A percentile compares a stretch with the other conserved stretches of the same genome.
Evolutionary conservation across 2,329 filamentous ascomycete genomes (phyloP).

Genomic region (Blumeria graminis): DNA sequence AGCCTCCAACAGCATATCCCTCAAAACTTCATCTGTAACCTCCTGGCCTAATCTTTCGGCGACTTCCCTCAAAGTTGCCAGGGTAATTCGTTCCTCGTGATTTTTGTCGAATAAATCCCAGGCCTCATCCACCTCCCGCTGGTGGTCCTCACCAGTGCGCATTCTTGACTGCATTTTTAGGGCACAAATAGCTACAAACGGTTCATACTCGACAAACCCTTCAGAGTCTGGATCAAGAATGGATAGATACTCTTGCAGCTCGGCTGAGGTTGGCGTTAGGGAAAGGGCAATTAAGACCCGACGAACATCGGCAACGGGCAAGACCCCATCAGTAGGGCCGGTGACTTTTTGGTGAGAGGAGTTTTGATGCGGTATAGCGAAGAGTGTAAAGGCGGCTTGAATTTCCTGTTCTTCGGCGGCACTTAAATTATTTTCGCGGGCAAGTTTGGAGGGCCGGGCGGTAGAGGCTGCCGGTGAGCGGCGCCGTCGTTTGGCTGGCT

Average conservation of each 20-base stretch:
- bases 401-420: constrained; percentile 76
- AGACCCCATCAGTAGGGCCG: not conserved
- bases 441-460: constrained; percentile 56
- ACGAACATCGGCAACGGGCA: not conserved
- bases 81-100: constrained; percentile 35
- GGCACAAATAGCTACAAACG: constrained; percentile 72
- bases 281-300: constrained; percentile 44
- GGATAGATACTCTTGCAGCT: constrained; percentile 53
- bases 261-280: constrained; percentile 37
- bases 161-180: constrained; percentile 49
- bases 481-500: no score
- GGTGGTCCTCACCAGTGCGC: constrained; percentile 26
- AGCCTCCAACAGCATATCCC: constrained; percentile 88
- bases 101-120: constrained; percentile 54
- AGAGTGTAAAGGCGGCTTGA: constrained; percentile 68
- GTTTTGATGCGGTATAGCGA: constrained; percentile 25
- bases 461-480: not conserved
- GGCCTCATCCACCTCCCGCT: constrained; percentile 52
- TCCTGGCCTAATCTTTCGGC: constrained; percentile 65
- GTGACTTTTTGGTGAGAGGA: not conserved
- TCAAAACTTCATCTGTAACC: constrained; percentile 58
- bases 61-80: constrained; percentile 55
- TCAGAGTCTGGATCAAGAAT: constrained; percentile 64
- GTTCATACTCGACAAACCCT: constrained; percentile 54
- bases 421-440: constrained; percentile 71